A percentile compares a stretch with the other conserved stretches of the same genome.
phyloP scores from a whole-genome alignment of 345 rosid genomes.

The Sonneratia alba region DNA sequence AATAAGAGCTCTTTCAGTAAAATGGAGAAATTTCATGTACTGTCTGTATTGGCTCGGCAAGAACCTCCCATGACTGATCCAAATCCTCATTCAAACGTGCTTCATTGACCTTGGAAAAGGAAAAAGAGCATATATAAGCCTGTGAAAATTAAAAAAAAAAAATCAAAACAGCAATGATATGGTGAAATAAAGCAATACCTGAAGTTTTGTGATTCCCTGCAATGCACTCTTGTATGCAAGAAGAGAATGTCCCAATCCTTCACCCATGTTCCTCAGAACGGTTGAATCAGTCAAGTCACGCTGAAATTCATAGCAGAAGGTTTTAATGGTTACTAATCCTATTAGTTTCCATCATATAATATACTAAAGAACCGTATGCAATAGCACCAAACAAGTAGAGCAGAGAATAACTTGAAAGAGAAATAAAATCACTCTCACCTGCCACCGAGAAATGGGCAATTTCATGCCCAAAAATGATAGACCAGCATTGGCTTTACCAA shows the following conservation, averaged over 20 bases:
- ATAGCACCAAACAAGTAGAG: not conserved
- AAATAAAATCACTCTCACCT: constrained; percentile 32
- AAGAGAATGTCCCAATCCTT: constrained; percentile 93
- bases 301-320: constrained; percentile 29
- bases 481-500: constrained; percentile 79
- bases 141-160: not conserved
- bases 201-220: constrained; percentile 80
- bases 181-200: constrained; percentile 33
- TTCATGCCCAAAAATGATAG: constrained; percentile 59
- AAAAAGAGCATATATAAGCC: not conserved
- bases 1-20: constrained; percentile 5
- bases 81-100: constrained; percentile 67
- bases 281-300: constrained; percentile 95
- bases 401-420: not conserved
- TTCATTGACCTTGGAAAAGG: constrained; percentile 61
- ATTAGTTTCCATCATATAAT: not conserved
- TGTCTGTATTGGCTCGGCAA: constrained; percentile 92
- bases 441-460: constrained; percentile 89
- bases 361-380: not conserved
- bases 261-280: constrained; percentile 87
- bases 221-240: constrained; percentile 87
- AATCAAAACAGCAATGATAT: not conserved
- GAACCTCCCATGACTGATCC: constrained; percentile 88
- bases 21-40: constrained; percentile 27
- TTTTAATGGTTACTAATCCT: not conserved